These are phyloP conservation scores for Dictyostelium intermedium DNA, from an alignment of 78 protist genomes.

Conservation along the genomic window DNA sequence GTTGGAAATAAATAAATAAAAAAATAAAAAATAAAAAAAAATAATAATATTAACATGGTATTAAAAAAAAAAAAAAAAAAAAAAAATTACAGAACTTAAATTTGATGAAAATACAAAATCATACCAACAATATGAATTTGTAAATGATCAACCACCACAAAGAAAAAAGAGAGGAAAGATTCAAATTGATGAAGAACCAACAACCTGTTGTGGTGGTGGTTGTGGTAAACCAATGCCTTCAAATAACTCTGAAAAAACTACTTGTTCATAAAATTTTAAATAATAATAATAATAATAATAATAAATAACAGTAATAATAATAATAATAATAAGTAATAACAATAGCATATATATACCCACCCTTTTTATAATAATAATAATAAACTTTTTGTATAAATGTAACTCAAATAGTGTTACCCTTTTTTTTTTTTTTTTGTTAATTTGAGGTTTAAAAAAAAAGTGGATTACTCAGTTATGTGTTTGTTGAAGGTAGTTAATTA, in stretches of 20 bases:
- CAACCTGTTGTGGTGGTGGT: constrained; percentile 23
- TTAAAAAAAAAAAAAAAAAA: too few species aligned
- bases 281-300: not conserved
- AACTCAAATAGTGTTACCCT: not conserved
- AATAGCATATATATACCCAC: not conserved
- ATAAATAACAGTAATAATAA: not conserved
- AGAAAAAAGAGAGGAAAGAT: constrained; percentile 59
- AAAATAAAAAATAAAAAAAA: too few species aligned
- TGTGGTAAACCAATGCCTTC: constrained; percentile 28
- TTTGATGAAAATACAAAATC: constrained; percentile 28
- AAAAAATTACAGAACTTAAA: constrained; percentile 15
- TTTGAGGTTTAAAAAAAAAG: too few species aligned
- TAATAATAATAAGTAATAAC: too few species aligned
- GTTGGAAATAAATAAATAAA: not conserved
- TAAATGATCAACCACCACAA: constrained; percentile 46
- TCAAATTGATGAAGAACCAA: not conserved
- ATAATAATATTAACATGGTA: not conserved
- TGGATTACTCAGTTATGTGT: too few species aligned
- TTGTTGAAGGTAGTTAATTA: too few species aligned
- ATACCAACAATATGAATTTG: constrained; percentile 40
- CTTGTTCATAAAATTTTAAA: not conserved
- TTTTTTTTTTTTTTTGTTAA: too few species aligned
- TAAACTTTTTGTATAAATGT: not conserved
- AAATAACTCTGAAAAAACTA: not conserved
- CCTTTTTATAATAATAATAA: not conserved